Percentiles rank a stretch among this genome's conserved stretches.
Evolutionary conservation across 2,329 filamentous ascomycete species (phyloP).

Genomic region (Cercospora sesami): DNA sequence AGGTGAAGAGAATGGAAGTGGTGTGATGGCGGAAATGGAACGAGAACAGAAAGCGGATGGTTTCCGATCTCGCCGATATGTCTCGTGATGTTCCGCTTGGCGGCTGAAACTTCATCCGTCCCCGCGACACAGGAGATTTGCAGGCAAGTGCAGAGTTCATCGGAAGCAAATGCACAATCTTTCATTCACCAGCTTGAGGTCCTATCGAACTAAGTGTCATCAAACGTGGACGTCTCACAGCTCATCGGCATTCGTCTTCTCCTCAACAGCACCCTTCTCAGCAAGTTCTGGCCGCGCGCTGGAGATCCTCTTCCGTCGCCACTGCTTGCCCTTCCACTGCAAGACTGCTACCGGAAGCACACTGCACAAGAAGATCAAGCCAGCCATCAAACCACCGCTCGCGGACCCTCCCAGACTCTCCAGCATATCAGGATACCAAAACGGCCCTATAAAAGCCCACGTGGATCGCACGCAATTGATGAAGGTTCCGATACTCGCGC

Average conservation of each 20-base stretch:
- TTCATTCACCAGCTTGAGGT: too few species aligned
- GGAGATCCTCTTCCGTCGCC: slow-evolving; percentile 16
- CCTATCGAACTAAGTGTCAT: too few species aligned
- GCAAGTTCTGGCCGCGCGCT: not conserved
- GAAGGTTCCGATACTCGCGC: slow-evolving; percentile 59
- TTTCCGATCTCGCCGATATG: not conserved
- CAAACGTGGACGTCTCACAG: not conserved
- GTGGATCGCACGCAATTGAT: slow-evolving; percentile 58
- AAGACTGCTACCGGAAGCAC: slow-evolving; percentile 33
- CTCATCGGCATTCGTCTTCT: not conserved
- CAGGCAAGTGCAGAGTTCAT: not conserved
- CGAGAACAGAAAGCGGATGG: not conserved
- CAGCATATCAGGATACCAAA: slow-evolving; percentile 47
- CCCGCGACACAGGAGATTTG: not conserved
- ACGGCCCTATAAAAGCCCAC: slow-evolving; percentile 53
- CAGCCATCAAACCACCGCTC: slow-evolving; percentile 43
- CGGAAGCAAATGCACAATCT: not conserved
- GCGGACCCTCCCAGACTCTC: slow-evolving; percentile 39
- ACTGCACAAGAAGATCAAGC: slow-evolving; percentile 34
- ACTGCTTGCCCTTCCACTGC: slow-evolving; percentile 29
- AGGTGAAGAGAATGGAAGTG: not conserved
- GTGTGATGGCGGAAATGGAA: not conserved
- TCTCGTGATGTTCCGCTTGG: not conserved
- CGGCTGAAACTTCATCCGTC: not conserved
- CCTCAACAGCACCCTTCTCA: slow-evolving; percentile 9